phyloP scores from a whole-genome alignment of 2,329 filamentous ascomycete species.

The Apiospora aurea region DNA sequence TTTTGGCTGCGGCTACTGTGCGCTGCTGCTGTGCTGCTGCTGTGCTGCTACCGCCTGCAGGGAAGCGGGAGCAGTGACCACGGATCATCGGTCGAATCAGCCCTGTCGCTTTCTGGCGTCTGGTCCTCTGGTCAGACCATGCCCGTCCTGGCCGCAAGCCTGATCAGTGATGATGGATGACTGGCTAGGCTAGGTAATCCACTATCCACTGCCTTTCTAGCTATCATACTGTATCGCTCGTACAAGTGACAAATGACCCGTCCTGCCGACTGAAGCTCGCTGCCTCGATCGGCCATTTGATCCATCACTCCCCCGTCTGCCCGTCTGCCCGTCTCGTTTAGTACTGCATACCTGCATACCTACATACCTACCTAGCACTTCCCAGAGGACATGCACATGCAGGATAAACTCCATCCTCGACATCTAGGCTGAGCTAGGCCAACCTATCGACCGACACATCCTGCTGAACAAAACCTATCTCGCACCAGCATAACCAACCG shows the following conservation, averaged over 20 bases:
- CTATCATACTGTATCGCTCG: not conserved
- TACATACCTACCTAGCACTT: not conserved
- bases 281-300: not conserved
- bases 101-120: not conserved
- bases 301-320: not conserved
- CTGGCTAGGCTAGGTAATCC: not conserved
- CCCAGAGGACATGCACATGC: conserved; percentile 10
- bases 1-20: too few relatives aligned
- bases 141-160: too few relatives aligned
- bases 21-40: too few relatives aligned
- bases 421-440: not conserved
- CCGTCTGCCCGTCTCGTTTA: too few relatives aligned
- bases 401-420: conserved; percentile 12
- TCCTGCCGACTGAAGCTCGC: not conserved
- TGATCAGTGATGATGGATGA: not conserved
- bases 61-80: not conserved
- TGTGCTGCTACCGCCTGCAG: too few relatives aligned
- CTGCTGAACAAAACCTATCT: not conserved
- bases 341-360: too few relatives aligned
- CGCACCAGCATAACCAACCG: not conserved
- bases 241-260: conserved; percentile 1
- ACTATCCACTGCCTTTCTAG: not conserved
- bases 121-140: not conserved
- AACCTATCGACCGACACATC: conserved; percentile 9
- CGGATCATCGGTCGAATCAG: conserved; percentile 6